Conservation (phyloP, 352 stramenopile genomes). For the Phytopythium litorale region DNA sequence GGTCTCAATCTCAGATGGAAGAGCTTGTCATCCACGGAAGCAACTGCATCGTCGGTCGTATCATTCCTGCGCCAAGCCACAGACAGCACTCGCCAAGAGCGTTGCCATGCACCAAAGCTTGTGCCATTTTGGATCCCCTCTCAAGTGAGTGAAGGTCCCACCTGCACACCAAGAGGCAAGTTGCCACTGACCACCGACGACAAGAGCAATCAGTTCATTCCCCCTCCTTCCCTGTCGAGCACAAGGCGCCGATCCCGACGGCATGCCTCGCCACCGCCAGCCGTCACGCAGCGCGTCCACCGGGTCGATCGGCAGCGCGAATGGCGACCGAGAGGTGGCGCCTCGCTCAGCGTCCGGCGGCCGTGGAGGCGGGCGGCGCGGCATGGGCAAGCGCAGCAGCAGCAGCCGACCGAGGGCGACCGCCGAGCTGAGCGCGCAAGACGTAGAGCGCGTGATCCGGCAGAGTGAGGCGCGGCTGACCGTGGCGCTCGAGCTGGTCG, state of each 20-base stretch:
- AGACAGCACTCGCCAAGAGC: too few species aligned
- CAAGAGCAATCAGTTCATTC: not conserved
- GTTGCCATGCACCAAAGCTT: too few species aligned
- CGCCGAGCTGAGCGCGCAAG: constrained; percentile 17
- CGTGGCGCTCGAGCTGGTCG: constrained; percentile 19
- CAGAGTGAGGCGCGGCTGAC: constrained; percentile 20
- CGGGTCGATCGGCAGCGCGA: constrained; percentile 5
- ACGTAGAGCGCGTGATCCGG: constrained; percentile 22
- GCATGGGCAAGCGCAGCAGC: constrained; percentile 7
- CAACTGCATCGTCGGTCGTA: too few species aligned
- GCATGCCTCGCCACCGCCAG: not conserved
- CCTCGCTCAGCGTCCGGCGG: not conserved
- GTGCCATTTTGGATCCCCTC: too few species aligned
- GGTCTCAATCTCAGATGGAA: too few species aligned
- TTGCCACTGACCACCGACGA: not conserved
- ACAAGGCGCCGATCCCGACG: too few species aligned
- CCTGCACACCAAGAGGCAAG: not conserved
- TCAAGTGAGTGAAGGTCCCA: not conserved
- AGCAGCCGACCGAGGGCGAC: constrained; percentile 6
- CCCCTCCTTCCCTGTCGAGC: not conserved
- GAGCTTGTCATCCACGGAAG: too few species aligned
- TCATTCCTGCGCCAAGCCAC: too few species aligned
- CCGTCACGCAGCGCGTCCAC: constrained; percentile 4
- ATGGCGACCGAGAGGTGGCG: not conserved
- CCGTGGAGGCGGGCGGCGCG: constrained; percentile 7